Conservation (phyloP, 805 yeast species). For the Wickerhamiella sergipiensis region DNA sequence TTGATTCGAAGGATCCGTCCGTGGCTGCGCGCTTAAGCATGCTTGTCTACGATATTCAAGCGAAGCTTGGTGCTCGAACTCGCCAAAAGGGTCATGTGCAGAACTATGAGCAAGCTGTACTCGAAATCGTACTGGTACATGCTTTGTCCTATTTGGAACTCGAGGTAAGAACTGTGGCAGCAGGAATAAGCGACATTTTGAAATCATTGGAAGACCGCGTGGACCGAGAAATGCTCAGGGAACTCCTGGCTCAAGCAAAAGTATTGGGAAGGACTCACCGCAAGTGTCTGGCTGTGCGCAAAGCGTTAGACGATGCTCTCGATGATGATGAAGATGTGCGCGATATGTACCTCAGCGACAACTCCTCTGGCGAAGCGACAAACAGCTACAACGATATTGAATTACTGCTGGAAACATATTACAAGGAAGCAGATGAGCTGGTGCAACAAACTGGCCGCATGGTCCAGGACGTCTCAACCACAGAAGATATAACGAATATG, state of each 20-base stretch:
- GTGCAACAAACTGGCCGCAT: slow-evolving; percentile 83
- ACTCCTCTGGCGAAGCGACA: slow-evolving; percentile 15
- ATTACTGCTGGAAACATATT: slow-evolving; percentile 77
- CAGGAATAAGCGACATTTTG: slow-evolving; percentile 48
- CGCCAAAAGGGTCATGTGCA: slow-evolving; percentile 25
- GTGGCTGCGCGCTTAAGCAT: slow-evolving; percentile 60
- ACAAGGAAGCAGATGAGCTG: slow-evolving; percentile 82
- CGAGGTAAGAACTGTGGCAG: slow-evolving; percentile 48
- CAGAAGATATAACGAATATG: slow-evolving; percentile 86
- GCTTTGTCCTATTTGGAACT: slow-evolving; percentile 69
- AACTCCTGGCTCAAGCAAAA: slow-evolving; percentile 60
- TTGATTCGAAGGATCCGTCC: slow-evolving; percentile 36
- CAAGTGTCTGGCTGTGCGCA: slow-evolving; percentile 57
- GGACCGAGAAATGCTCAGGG: slow-evolving; percentile 60
- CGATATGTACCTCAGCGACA: slow-evolving; percentile 58
- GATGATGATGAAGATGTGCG: slow-evolving; percentile 79
- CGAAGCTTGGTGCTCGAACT: slow-evolving; percentile 38
- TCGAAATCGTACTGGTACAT: slow-evolving; percentile 70
- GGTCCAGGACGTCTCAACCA: slow-evolving; percentile 70
- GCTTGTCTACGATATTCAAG: slow-evolving; percentile 72
- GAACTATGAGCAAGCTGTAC: slow-evolving; percentile 64
- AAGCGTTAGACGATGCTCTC: slow-evolving; percentile 68
- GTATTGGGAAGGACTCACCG: slow-evolving; percentile 60
- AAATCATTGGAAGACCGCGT: slow-evolving; percentile 66
- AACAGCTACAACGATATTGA: slow-evolving; percentile 51